These are phyloP conservation scores for Xylaria flabelliformis DNA, from an alignment of 495 filamentous ascomycete genomes.

Conservation along the genomic window DNA sequence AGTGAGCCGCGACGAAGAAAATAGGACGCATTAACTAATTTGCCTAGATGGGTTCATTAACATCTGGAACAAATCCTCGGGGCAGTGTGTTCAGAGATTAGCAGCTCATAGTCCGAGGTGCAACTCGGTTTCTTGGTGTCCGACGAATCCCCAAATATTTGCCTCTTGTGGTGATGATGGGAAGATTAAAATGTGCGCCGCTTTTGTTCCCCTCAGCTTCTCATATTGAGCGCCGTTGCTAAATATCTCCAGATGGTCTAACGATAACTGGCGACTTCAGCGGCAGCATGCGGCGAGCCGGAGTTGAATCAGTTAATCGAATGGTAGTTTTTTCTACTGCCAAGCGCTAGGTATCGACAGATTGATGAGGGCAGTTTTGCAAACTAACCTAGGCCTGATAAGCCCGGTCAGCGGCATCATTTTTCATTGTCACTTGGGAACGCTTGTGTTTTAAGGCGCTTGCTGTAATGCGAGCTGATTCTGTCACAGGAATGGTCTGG, in stretches of 20 bases:
- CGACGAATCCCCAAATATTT: constrained; percentile 80
- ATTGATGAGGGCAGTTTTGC: constrained; percentile 6
- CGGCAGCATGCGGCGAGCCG: constrained; percentile 17
- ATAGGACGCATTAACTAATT: constrained; percentile 34
- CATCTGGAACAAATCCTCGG: constrained; percentile 90
- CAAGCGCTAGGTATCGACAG: background rate
- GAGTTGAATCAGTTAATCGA: constrained; percentile 21
- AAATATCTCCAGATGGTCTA: constrained; percentile 42
- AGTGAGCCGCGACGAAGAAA: constrained; percentile 24
- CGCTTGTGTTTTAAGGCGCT: constrained; percentile 6
- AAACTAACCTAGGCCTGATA: background rate
- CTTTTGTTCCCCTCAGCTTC: background rate
- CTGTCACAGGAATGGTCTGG: background rate
- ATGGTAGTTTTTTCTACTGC: too few species aligned
- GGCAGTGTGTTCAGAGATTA: constrained; percentile 73
- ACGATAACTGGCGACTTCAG: constrained; percentile 29
- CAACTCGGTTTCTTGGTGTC: constrained; percentile 94
- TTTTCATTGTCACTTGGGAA: background rate
- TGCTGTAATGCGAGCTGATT: constrained; percentile 2
- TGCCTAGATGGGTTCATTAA: constrained; percentile 74
- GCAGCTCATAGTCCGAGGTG: constrained; percentile 78
- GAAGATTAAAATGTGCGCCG: constrained; percentile 81
- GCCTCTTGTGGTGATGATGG: constrained; percentile 90
- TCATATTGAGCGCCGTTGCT: constrained; percentile 10
- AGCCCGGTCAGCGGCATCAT: background rate